These are phyloP conservation scores for Phycomyces nitens DNA, from an alignment of 192 early-diverging fungal genomes.

Conservation along the genomic window DNA sequence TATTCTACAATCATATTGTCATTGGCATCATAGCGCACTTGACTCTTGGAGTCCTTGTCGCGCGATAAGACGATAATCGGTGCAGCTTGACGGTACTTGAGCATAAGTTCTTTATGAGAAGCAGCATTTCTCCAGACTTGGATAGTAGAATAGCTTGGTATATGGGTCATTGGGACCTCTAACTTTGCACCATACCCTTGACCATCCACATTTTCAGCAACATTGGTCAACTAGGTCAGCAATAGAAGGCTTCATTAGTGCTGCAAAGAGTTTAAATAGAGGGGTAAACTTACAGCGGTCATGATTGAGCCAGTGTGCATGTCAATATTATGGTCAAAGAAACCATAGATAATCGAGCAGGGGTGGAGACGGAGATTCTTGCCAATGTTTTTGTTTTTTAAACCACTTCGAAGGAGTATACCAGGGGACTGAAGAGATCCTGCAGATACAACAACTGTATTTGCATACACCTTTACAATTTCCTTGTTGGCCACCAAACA, in stretches of 20 bases:
- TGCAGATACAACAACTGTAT: slow-evolving; percentile 56
- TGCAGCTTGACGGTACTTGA: slow-evolving; percentile 41
- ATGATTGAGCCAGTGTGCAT: slow-evolving; percentile 58
- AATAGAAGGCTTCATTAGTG: no score
- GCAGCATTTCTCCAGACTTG: slow-evolving; percentile 47
- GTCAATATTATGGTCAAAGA: slow-evolving; percentile 54
- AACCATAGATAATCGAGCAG: slow-evolving; percentile 54
- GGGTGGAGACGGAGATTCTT: slow-evolving; percentile 66
- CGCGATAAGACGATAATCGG: slow-evolving; percentile 57
- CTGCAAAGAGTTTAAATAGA: no score
- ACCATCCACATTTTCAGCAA: slow-evolving; percentile 57
- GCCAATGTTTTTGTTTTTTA: slow-evolving; percentile 72
- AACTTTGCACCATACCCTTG: slow-evolving; percentile 64
- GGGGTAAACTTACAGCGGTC: slow-evolving; percentile 50
- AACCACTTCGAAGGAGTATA: slow-evolving; percentile 56
- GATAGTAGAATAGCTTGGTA: slow-evolving; percentile 38
- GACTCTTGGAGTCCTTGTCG: slow-evolving; percentile 55
- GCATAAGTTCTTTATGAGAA: slow-evolving; percentile 53
- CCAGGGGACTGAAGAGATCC: slow-evolving; percentile 68
- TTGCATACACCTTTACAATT: slow-evolving; percentile 42
- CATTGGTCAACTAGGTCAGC: slow-evolving; percentile 37
- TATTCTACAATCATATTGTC: slow-evolving; percentile 48
- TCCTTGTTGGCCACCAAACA: slow-evolving; percentile 20
- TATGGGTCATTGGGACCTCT: slow-evolving; percentile 57
- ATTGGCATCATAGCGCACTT: slow-evolving; percentile 40